Percentiles rank a stretch among this genome's conserved stretches.
Evolutionary conservation across 331 rosid genomes (phyloP).

Genomic region (Phaseolus coccineus): DNA sequence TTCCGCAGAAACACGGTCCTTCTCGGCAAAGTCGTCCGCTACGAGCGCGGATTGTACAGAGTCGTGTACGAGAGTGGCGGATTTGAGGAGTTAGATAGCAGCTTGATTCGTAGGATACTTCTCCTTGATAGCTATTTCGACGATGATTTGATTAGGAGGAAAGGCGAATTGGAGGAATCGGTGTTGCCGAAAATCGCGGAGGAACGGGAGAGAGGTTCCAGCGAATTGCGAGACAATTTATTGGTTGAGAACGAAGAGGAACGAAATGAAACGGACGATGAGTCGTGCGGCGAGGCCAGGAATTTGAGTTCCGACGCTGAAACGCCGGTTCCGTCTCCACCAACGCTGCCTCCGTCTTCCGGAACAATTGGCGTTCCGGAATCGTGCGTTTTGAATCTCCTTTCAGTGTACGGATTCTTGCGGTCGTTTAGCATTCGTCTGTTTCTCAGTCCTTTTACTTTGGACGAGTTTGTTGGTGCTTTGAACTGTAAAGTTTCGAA

Average conservation of each 20-base stretch:
- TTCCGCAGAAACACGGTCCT: slow-evolving; percentile 55
- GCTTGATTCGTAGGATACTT: slow-evolving; percentile 66
- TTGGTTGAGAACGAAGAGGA: slow-evolving; percentile 48
- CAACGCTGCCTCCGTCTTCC: slow-evolving; percentile 71
- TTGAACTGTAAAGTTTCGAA: slow-evolving; percentile 74
- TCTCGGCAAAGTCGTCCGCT: slow-evolving; percentile 75
- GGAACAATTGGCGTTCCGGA: slow-evolving; percentile 86
- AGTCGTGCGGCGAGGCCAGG: slow-evolving; percentile 55
- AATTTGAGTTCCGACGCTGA: slow-evolving; percentile 50
- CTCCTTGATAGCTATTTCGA: slow-evolving; percentile 59
- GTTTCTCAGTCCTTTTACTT: slow-evolving; percentile 74
- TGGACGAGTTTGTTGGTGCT: slow-evolving; percentile 93
- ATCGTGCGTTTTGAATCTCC: slow-evolving; percentile 65
- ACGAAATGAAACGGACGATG: slow-evolving; percentile 50
- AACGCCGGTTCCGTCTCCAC: slow-evolving; percentile 26
- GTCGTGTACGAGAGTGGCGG: slow-evolving; percentile 77
- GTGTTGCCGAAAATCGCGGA: slow-evolving; percentile 34
- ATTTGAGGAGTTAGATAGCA: slow-evolving; percentile 76
- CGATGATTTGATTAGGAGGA: slow-evolving; percentile 56
- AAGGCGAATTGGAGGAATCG: slow-evolving; percentile 57
- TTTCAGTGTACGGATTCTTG: slow-evolving; percentile 80
- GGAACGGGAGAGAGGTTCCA: slow-evolving; percentile 40
- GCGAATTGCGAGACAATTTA: slow-evolving; percentile 51
- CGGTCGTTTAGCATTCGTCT: slow-evolving; percentile 75
- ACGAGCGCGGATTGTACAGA: slow-evolving; percentile 71